Evolutionary conservation across 108 stramenopile genomes (phyloP), one percentile per base, ranked within the genome.

Genomic region (Cyclotella sp.): DNA sequence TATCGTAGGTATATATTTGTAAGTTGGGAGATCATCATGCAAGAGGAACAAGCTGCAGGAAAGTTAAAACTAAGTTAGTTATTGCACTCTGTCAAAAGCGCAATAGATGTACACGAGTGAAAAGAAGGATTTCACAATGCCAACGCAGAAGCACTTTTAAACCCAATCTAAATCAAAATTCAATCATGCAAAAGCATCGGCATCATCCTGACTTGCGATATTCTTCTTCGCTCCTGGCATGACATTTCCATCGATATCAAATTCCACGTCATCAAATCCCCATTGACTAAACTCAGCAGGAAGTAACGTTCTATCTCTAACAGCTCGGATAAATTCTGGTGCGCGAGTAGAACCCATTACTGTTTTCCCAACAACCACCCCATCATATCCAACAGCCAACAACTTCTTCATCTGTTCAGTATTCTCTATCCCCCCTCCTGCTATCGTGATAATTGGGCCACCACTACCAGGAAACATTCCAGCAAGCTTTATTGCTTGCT

Each of bases 231-330:
- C 87, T 14, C 88, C 88, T 14, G 71, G 75, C 84, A 91, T 96
- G 1, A 89, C 75, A 70, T 92, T 91, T 12, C 95, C 93, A 62
- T 94, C 84, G 19, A 80, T 43, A 65, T 96, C 95, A 81, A 96
- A 93, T 75, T 94, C 93, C 2, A 86, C 81, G 64, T 88, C 91
- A 70, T 94, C 91, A 21, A 92, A 68, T 62, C 90, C 95, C 95
- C 93, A 96, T 51, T 89, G 88, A 41, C 84, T 79, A 28, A 96
- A 84, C 75, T 96, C 95, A 0, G 95, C 91, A n/a, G 95, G 95
- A 3, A 96, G 69, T 26, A 96, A 46, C 26, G 90, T 91, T 63
- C 93, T 90, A 83, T 94, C 95, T 63, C 95, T 72, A 27, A 92
- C 95, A 12, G 87, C 85, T 11, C 91, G 87, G 72, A 96, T 96